Evolutionary conservation across 176 grass and related monocot genomes (phyloP), one percentile per base, ranked within the genome.

Genomic region (Musa troglodytarum): DNA sequence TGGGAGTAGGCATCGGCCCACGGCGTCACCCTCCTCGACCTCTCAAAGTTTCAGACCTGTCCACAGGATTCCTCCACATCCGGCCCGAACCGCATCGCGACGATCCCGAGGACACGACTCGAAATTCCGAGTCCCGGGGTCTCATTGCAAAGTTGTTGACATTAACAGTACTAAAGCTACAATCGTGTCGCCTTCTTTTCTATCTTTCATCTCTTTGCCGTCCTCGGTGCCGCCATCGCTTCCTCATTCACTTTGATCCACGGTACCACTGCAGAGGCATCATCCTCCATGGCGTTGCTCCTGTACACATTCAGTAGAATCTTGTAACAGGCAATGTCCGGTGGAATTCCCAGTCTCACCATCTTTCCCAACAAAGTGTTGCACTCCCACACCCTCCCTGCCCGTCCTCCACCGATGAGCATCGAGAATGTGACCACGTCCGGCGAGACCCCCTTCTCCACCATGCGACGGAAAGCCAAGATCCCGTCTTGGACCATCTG

Each of bases 381-480:
- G 24, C 54, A 74, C 11, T 74, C 53, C 54, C 13, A 17, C 24
- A 58, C 22, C 15, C 72, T 58, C 72, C 72, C 23, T 49, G 25
- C 53, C 23, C 73, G 34, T 43, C 54, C 73, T 43, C 54, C 73
- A 58, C 73, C 73, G 20, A 75, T 49, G 22, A 75, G 55, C 9
- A 49, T n/a, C 17, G 73, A 61, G 73, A 75, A 75, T 59, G 73
- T 43, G 13, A 61, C 9, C 55, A 75, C 73, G n/a, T 75, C 54
- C 19, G 72, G 72, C 12, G 72, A 9, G 2, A 74, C 22, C 23
- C 24, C 53, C 22, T 19, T 29, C 53, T 55, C 72, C 53, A 56
- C 14, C 72, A 74, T 74, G 13, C 22, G 14, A 56, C 53, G 72
- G 4, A 56, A 56, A 13, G 23, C 53, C 53, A 74, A 20, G 26